Evolutionary conservation across 75 land plant species (phyloP).

Genomic region (Cryptomeria japonica): DNA sequence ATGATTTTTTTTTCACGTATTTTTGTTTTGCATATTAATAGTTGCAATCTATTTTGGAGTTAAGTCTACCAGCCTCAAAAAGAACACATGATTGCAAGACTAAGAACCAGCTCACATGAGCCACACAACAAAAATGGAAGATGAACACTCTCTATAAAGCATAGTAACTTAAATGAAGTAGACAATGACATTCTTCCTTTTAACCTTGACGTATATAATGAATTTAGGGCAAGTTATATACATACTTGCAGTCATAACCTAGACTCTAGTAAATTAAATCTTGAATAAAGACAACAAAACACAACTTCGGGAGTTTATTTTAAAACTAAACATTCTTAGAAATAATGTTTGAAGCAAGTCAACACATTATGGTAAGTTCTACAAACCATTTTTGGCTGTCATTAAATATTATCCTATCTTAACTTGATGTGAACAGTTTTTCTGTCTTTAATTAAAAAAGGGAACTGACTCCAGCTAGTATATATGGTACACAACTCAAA

Average conservation of each 20-base stretch:
- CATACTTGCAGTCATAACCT: background rate
- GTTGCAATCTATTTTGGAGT: background rate
- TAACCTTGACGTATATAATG: background rate
- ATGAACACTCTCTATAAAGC: too few relatives aligned
- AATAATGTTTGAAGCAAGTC: too few relatives aligned
- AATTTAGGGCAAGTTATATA: background rate
- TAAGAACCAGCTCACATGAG: too few relatives aligned
- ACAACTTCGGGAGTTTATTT: background rate
- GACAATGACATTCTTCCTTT: background rate
- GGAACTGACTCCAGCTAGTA: too few relatives aligned
- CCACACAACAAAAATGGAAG: too few relatives aligned
- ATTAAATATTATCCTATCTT: too few relatives aligned
- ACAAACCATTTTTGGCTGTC: too few relatives aligned
- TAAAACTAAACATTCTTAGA: too few relatives aligned
- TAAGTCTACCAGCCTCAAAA: background rate
- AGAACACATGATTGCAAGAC: background rate
- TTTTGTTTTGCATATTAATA: background rate
- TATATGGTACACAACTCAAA: too few relatives aligned
- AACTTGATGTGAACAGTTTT: too few relatives aligned
- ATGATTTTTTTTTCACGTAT: background rate
- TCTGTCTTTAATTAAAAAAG: too few relatives aligned
- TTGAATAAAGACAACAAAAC: background rate
- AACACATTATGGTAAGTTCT: too few relatives aligned
- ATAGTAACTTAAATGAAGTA: background rate
- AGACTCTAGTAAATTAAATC: background rate